These are phyloP conservation scores for Nelumbo lutea DNA, from an alignment of 164 flowering plant species.

Conservation along the genomic window DNA sequence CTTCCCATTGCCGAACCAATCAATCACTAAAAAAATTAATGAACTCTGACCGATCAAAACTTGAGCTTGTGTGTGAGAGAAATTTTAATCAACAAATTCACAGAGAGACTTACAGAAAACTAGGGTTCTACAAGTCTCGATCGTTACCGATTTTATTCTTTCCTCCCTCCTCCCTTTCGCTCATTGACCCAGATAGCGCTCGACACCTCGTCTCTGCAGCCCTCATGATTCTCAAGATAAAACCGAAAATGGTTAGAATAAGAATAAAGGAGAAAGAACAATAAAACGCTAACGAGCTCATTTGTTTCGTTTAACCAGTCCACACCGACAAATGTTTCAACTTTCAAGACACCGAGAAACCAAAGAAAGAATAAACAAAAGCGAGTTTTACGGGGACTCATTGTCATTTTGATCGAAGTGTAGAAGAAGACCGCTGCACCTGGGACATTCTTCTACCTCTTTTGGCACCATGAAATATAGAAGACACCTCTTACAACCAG, in stretches of 20 bases:
- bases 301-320: background rate
- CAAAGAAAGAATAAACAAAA: background rate
- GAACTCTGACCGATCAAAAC: too few relatives aligned
- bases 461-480: conserved; percentile 89
- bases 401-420: conserved; percentile 54
- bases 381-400: background rate
- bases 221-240: background rate
- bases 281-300: too few relatives aligned
- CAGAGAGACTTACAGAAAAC: too few relatives aligned
- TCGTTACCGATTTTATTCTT: too few relatives aligned
- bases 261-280: background rate
- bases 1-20: too few relatives aligned
- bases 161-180: too few relatives aligned
- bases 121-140: too few relatives aligned
- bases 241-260: background rate
- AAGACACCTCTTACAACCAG: conserved; percentile 78
- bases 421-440: conserved; percentile 60
- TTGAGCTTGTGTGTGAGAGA: too few relatives aligned
- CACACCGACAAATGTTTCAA: background rate
- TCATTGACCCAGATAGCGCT: too few relatives aligned
- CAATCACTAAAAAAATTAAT: too few relatives aligned
- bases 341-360: background rate
- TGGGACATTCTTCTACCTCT: conserved; percentile 60
- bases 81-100: too few relatives aligned
- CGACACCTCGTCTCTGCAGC: background rate